Evolutionary conservation across 768 basidiomycete species (phyloP).

Genomic region (Termitomyces sp.): DNA sequence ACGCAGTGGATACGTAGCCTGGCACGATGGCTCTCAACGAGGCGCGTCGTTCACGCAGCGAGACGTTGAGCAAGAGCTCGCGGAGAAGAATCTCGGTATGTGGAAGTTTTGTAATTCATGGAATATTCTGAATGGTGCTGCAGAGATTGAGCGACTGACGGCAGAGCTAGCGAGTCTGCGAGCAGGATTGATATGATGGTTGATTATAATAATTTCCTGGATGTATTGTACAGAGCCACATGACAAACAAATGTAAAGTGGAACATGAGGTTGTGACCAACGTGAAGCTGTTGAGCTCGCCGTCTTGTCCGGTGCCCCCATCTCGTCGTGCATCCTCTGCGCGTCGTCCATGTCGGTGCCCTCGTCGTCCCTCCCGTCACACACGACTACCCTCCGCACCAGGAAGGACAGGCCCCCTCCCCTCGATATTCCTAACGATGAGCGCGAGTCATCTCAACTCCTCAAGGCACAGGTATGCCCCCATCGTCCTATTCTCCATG

Average conservation of each 20-base stretch:
- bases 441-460: constrained; percentile 31
- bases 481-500: constrained; percentile 12
- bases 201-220: background rate
- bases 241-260: constrained; percentile 30
- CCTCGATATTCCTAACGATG: constrained; percentile 39
- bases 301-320: constrained; percentile 6
- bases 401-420: constrained; percentile 48
- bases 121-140: background rate
- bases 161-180: background rate
- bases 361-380: constrained; percentile 31
- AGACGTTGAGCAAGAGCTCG: background rate
- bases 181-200: background rate
- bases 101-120: background rate
- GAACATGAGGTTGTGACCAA: constrained; percentile 29
- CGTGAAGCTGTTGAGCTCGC: constrained; percentile 11
- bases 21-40: background rate
- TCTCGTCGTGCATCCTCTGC: constrained; percentile 19
- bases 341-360: constrained; percentile 33
- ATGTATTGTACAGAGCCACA: constrained; percentile 13
- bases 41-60: background rate
- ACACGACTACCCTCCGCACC: constrained; percentile 28
- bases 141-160: background rate
- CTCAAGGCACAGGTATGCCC: constrained; percentile 27
- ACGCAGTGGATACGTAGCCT: background rate
- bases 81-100: background rate